These are phyloP conservation scores for Dendryphion nanum DNA, from an alignment of 2,329 filamentous ascomycete genomes.

Conservation along the genomic window DNA sequence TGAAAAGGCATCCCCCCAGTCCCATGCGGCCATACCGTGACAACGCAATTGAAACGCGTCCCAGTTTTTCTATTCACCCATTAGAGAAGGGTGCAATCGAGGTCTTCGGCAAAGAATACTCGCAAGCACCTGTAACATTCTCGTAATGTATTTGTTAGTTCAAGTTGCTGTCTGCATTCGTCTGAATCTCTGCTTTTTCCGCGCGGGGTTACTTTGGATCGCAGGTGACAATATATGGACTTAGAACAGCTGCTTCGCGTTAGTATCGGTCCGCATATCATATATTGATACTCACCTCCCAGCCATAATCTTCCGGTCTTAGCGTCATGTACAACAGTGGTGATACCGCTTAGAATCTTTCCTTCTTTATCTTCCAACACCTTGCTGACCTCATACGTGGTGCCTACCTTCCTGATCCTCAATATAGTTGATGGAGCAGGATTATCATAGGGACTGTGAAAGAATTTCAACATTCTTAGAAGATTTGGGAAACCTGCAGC, in stretches of 20 bases:
- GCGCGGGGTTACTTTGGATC: slow-evolving; percentile 10
- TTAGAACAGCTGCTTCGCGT: slow-evolving; percentile 6
- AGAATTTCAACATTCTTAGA: slow-evolving; percentile 6
- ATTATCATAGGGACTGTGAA: slow-evolving; percentile 15
- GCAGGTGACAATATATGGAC: slow-evolving; percentile 10
- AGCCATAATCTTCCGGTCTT: slow-evolving; percentile 25
- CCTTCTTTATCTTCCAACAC: slow-evolving; percentile 24
- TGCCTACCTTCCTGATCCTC: slow-evolving; percentile 16
- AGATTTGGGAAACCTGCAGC: slow-evolving; percentile 20
- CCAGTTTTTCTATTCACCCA: too few relatives aligned
- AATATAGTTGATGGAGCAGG: slow-evolving; percentile 18
- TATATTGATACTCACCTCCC: slow-evolving; percentile 4
- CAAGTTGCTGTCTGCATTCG: too few relatives aligned
- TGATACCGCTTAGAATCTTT: slow-evolving; percentile 19
- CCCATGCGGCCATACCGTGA: too few relatives aligned
- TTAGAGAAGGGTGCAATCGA: too few relatives aligned
- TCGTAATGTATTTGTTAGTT: too few relatives aligned
- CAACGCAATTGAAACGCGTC: too few relatives aligned
- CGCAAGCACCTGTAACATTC: too few relatives aligned
- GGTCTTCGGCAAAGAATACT: too few relatives aligned
- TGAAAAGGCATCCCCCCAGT: too few relatives aligned
- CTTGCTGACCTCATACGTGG: slow-evolving; percentile 13
- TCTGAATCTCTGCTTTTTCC: too few relatives aligned
- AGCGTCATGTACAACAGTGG: slow-evolving; percentile 25
- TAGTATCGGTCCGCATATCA: background rate